Base-by-base conservation (phyloP, 768 basidiomycete genomes). In the Tylopilus cervinicoccineus region DNA sequence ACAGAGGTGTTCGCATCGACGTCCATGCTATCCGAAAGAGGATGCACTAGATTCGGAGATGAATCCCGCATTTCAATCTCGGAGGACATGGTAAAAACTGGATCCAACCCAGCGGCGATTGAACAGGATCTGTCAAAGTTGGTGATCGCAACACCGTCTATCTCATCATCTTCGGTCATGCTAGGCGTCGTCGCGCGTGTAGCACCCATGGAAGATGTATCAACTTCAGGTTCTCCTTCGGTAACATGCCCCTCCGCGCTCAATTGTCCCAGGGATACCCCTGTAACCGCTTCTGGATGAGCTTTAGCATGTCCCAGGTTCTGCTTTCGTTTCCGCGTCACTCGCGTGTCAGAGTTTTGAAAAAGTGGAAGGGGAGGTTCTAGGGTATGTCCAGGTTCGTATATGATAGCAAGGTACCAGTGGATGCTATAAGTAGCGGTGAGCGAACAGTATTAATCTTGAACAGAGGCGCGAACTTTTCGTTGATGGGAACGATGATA, bases 391-490 rank as follows among this genome's bases (percentile, higher is more conserved):
- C 80, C 81, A 1, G 96, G 95, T 50, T 86, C 83, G 64, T 82
- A 86, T 55, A 99, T 95, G 52, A 98, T 83, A 14, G 91, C 94
- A 33, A 98, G 79, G 67, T 96, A 98, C 96, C 96, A 98, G 69
- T 99, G 96, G 37, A 91, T 68, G 58, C 95, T 98, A 54, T 9
- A 27, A 24, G 24, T 17, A 46, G 24, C 5, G 5, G 22, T 67
- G 29, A 58, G 45, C 31, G 28, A 38, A 29, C 27, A 24, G 12
- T 29, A 17, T 29, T 6, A 2, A 43, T 20, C 28, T 37, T 12
- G 10, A 36, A 20, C n/a, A 20, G 14, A 38, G 27, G 8, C 8
- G 64, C 81, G 48, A 64, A 96, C 95, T 94, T 75, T 67, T 98
- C 96, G 58, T 99, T 98, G 68, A 99, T 96, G 2, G 96, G 96